Conservation (phyloP, 2,329 filamentous ascomycete genomes). For the Colletotrichum melonis region DNA sequence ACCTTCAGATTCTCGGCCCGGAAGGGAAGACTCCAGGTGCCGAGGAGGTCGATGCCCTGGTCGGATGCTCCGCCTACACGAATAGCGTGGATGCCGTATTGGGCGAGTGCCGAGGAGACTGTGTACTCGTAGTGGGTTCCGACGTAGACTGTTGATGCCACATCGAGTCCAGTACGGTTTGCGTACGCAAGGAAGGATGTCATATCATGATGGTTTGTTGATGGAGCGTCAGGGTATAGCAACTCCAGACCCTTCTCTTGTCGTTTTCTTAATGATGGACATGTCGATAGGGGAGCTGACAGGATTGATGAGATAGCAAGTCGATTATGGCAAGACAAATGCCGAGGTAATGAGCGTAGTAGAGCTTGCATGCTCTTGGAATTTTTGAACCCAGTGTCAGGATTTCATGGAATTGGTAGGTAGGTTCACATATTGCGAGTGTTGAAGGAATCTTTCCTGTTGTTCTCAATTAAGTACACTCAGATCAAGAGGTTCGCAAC, state of each 20-base stretch:
- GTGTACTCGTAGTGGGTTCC: conserved; percentile 85
- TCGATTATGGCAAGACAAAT: background rate
- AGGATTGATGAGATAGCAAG: background rate
- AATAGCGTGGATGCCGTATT: conserved; percentile 72
- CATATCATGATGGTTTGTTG: conserved; percentile 70
- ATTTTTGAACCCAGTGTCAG: background rate
- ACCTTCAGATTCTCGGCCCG: conserved; percentile 54
- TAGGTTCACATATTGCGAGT: background rate
- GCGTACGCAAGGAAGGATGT: conserved; percentile 74
- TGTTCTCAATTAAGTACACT: background rate
- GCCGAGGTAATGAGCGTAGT: background rate
- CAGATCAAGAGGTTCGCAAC: background rate
- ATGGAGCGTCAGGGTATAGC: conserved; percentile 58
- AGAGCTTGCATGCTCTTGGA: conserved; percentile 11
- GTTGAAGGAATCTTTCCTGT: background rate
- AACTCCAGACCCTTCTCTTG: conserved; percentile 18
- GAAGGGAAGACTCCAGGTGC: conserved; percentile 72
- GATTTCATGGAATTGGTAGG: background rate
- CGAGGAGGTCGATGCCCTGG: conserved; percentile 79
- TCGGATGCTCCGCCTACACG: conserved; percentile 76
- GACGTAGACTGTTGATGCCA: conserved; percentile 69
- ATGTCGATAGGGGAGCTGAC: conserved; percentile 7
- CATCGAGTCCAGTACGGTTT: conserved; percentile 63
- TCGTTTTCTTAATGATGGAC: background rate
- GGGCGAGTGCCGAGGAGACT: conserved; percentile 64